Evolutionary conservation across 768 basidiomycete genomes (phyloP), one percentile per base, ranked within the genome.

Genomic region (Tylopilus sp.): DNA sequence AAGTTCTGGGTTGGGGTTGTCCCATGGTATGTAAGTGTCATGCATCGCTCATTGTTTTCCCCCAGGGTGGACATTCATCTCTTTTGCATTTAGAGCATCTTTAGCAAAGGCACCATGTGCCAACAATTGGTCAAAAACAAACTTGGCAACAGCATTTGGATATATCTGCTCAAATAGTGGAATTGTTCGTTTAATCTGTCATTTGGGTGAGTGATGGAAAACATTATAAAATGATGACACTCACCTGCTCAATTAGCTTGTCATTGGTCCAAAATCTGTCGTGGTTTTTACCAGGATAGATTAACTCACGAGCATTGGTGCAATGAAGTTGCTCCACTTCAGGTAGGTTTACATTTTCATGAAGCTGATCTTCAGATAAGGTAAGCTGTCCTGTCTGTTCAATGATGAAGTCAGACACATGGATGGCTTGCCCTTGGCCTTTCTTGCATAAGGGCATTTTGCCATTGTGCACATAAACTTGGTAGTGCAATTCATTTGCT

Each of bases 321-420:
- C 8, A 4, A 3, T n/a, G n/a, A 17, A 38, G 18, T 10, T 18
- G 17, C 17, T 38, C 36, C 36, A 18, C 1, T n/a, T n/a, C 11
- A 9, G 36, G 36, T 1, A 38, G 5, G 1, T 38, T n/a, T 17
- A 18, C n/a, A 12, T 38, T 38, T 9, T 18, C n/a, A 3, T 38
- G n/a, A 38, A 6, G 1, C n/a, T 38, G n/a, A 1, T 18, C n/a
- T 4, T 17, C 2, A 3, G 17, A 47, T 25, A 60, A 12, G 33
- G 70, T 48, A 18, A 75, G 61, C 11, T 58, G 58, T 1, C 76
- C 70, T 41, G 50, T 65, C 10, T 63, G 61, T 20, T 69, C 61
- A 36, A 67, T 63, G 25, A 77, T 70, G 44, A 76, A 76, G 31
- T 71, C 72, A 1, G 73, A 78, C 5, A 72, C 63, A 59, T 75